A percentile compares a stretch with the other conserved stretches of the same genome.
These are phyloP conservation scores for Brettanomyces naardenensis DNA, from an alignment of 805 yeast species.

Conservation along the genomic window DNA sequence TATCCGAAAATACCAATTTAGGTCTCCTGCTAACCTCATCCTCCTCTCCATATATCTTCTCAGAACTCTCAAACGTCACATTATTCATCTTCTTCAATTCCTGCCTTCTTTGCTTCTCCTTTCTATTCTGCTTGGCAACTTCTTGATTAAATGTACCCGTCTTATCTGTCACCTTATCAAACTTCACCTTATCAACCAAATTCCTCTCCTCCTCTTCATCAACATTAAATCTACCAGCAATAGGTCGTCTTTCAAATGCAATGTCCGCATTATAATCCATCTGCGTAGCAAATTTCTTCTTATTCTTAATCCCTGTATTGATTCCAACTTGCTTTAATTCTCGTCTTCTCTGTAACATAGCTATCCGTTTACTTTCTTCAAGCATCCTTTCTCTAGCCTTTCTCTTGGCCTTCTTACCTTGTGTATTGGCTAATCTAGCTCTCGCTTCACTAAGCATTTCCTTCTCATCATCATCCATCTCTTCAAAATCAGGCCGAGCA, in stretches of 20 bases:
- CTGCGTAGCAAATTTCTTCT: slow-evolving; percentile 47
- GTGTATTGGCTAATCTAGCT: slow-evolving; percentile 85
- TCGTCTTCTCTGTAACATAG: slow-evolving; percentile 70
- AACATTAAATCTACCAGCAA: slow-evolving; percentile 61
- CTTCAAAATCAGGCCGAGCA: slow-evolving; percentile 74
- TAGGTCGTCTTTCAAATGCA: slow-evolving; percentile 67
- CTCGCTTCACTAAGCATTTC: slow-evolving; percentile 95
- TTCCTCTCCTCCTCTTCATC: slow-evolving; percentile 46
- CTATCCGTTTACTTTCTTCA: slow-evolving; percentile 68
- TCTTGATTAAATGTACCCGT: slow-evolving; percentile 38
- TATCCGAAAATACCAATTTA: slow-evolving; percentile 6
- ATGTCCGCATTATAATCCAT: slow-evolving; percentile 81
- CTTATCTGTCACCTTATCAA: slow-evolving; percentile 34
- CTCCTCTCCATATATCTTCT: neutral
- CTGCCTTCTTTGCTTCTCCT: slow-evolving; percentile 9
- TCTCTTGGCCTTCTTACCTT: slow-evolving; percentile 90
- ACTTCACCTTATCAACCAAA: slow-evolving; percentile 28
- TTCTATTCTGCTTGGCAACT: slow-evolving; percentile 21
- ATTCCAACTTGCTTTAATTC: slow-evolving; percentile 79
- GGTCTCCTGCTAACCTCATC: slow-evolving; percentile 6
- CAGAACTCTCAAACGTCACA: neutral
- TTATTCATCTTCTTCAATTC: slow-evolving; percentile 5
- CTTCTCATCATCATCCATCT: slow-evolving; percentile 77
- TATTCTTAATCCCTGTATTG: slow-evolving; percentile 38
- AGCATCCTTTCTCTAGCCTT: slow-evolving; percentile 79